These are phyloP conservation scores for Rhizopogon roseolus DNA, from an alignment of 768 basidiomycete genomes.

Conservation along the genomic window DNA sequence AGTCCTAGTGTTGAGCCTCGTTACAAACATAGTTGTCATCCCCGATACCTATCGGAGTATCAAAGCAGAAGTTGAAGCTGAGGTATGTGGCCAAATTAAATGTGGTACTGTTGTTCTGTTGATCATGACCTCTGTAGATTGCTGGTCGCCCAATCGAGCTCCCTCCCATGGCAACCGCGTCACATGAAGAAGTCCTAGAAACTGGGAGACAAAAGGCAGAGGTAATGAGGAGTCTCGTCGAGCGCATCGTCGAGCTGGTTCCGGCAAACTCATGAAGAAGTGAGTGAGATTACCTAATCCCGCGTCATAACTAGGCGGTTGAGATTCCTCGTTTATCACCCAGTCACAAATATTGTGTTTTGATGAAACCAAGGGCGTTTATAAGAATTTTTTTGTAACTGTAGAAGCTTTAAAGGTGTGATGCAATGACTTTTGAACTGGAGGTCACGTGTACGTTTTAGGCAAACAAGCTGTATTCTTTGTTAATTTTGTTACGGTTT, in stretches of 20 bases:
- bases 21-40: slow-evolving; percentile 83
- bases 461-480: too few species aligned
- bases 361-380: too few species aligned
- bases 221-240: slow-evolving; percentile 67
- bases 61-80: slow-evolving; percentile 70
- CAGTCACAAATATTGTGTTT: too few species aligned
- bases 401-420: too few species aligned
- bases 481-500: too few species aligned
- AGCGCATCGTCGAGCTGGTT: slow-evolving; percentile 48
- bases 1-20: slow-evolving; percentile 75
- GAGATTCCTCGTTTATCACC: too few species aligned
- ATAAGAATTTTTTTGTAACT: too few species aligned
- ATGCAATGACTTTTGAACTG: too few species aligned
- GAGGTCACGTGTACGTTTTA: too few species aligned
- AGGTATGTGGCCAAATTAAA: slow-evolving; percentile 40
- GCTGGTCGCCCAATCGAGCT: slow-evolving; percentile 47
- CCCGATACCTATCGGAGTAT: slow-evolving; percentile 63
- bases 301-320: too few species aligned
- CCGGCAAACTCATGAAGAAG: not conserved
- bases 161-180: slow-evolving; percentile 45
- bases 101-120: not conserved
- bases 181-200: slow-evolving; percentile 75
- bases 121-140: slow-evolving; percentile 37
- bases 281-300: too few species aligned
- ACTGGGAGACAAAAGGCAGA: slow-evolving; percentile 65